Percentiles rank a stretch among this genome's conserved stretches.
Evolutionary conservation across 768 basidiomycete species (phyloP).

Genomic region (Termitomyces sp.): DNA sequence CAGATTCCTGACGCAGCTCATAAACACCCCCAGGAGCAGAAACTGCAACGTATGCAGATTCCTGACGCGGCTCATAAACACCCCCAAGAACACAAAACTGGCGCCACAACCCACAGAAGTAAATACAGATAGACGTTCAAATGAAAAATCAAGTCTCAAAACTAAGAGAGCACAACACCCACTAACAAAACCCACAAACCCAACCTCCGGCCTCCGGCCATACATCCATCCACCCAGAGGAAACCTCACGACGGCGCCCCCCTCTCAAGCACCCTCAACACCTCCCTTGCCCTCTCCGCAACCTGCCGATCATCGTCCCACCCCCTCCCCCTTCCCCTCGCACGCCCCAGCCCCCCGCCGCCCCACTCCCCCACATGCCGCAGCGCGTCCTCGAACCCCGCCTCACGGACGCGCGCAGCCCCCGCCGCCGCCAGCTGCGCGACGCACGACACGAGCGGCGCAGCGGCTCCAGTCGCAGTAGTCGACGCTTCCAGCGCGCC

Average conservation of each 20-base stretch:
- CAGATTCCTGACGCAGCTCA: too few relatives aligned
- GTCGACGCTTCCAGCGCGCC: conserved; percentile 53
- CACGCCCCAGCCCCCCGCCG: conserved; percentile 21
- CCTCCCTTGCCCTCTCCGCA: conserved; percentile 1
- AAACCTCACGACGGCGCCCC: background rate
- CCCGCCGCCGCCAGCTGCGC: conserved; percentile 45
- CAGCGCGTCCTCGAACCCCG: conserved; percentile 35
- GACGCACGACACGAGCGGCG: conserved; percentile 55
- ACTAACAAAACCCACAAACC: too few relatives aligned
- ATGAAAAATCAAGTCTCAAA: too few relatives aligned
- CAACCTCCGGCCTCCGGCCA: too few relatives aligned
- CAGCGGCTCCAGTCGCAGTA: conserved; percentile 25
- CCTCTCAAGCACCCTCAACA: conserved; percentile 2
- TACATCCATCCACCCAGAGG: too few relatives aligned
- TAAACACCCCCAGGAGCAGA: too few relatives aligned
- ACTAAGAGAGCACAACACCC: too few relatives aligned
- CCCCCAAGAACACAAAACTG: too few relatives aligned
- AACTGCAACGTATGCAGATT: too few relatives aligned
- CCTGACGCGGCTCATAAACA: too few relatives aligned
- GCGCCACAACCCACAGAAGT: too few relatives aligned
- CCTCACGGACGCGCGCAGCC: conserved; percentile 26
- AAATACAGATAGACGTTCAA: too few relatives aligned
- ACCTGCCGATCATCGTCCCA: conserved; percentile 3
- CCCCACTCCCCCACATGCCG: conserved; percentile 32
- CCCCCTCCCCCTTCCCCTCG: conserved; percentile 26